Percentiles rank a stretch among this genome's conserved stretches.
Conservation (phyloP, 768 basidiomycete species). For the Rickenella mellea region DNA sequence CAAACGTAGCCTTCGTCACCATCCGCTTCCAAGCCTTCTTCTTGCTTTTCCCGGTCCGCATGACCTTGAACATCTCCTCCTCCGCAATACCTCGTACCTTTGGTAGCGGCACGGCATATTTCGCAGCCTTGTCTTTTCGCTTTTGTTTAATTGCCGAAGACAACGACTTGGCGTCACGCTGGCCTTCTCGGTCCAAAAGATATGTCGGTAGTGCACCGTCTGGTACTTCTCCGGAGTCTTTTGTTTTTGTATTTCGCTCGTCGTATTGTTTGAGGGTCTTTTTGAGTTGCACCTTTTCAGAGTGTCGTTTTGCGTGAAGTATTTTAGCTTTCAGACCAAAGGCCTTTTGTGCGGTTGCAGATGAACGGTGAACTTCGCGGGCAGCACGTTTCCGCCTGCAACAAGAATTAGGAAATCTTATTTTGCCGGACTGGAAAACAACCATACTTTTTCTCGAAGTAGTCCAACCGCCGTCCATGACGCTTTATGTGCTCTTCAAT, state of each 20-base stretch:
- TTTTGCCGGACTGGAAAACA: background rate
- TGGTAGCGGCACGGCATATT: conserved; percentile 93
- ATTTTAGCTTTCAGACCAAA: conserved; percentile 97
- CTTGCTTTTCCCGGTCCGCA: conserved; percentile 96
- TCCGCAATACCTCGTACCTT: conserved; percentile 97
- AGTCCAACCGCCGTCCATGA: conserved; percentile 91
- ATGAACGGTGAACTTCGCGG: conserved; percentile 65
- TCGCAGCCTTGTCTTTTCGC: conserved; percentile 97
- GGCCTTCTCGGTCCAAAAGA: conserved; percentile 93
- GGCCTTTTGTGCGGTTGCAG: conserved; percentile 82
- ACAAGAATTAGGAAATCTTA: conserved; percentile 3
- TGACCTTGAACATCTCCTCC: conserved; percentile 99
- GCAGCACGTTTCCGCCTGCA: conserved; percentile 75
- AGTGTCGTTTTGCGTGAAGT: conserved; percentile 93
- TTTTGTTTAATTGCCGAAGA: conserved; percentile 96
- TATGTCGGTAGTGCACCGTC: conserved; percentile 93
- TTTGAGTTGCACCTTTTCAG: conserved; percentile 96
- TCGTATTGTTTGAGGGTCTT: conserved; percentile 99
- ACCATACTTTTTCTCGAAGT: conserved; percentile 88
- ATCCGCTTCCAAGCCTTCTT: conserved; percentile 98
- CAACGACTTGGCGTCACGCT: conserved; percentile 94
- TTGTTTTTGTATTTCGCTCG: conserved; percentile 94
- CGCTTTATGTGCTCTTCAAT: conserved; percentile 98
- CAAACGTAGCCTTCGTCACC: conserved; percentile 99
- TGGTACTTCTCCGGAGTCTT: conserved; percentile 71